These are phyloP conservation scores for Hsuehochloa calcarea DNA, from an alignment of 176 grass and related monocot species.

Conservation along the genomic window DNA sequence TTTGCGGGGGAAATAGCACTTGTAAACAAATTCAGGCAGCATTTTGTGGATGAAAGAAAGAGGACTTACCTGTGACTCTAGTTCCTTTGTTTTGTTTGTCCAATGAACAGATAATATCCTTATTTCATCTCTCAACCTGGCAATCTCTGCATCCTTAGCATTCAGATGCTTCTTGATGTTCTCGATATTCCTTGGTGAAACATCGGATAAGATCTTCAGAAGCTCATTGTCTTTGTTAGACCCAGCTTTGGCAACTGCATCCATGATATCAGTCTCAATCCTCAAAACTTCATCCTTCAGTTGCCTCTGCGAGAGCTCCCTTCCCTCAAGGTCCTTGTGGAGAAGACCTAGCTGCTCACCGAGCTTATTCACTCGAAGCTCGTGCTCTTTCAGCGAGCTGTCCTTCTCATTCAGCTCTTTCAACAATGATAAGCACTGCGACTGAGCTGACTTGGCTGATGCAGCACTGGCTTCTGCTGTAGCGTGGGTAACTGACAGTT, in stretches of 20 bases:
- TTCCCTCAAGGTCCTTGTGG: conserved; percentile 63
- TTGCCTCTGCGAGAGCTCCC: conserved; percentile 74
- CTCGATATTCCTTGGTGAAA: conserved; percentile 76
- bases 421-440: conserved; percentile 57
- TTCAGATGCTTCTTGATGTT: conserved; percentile 74
- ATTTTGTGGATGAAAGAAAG: conserved; percentile 6
- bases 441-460: conserved; percentile 69
- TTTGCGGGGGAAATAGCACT: not conserved
- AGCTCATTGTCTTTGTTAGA: conserved; percentile 60
- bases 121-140: conserved; percentile 81
- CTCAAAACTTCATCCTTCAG: conserved; percentile 67
- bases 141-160: conserved; percentile 77
- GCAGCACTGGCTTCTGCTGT: conserved; percentile 76
- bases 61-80: conserved; percentile 63
- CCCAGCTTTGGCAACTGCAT: conserved; percentile 60
- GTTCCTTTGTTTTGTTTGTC: conserved; percentile 80
- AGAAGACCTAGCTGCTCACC: conserved; percentile 67
- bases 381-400: conserved; percentile 58
- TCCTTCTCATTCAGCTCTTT: conserved; percentile 81
- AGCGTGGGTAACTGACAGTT: conserved; percentile 58
- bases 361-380: conserved; percentile 68
- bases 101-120: conserved; percentile 81
- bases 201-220: conserved; percentile 69
- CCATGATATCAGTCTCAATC: conserved; percentile 69
- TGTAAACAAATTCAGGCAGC: not conserved